Conservation (phyloP, 352 stramenopile species). For the Globisporangium yorkense region DNA sequence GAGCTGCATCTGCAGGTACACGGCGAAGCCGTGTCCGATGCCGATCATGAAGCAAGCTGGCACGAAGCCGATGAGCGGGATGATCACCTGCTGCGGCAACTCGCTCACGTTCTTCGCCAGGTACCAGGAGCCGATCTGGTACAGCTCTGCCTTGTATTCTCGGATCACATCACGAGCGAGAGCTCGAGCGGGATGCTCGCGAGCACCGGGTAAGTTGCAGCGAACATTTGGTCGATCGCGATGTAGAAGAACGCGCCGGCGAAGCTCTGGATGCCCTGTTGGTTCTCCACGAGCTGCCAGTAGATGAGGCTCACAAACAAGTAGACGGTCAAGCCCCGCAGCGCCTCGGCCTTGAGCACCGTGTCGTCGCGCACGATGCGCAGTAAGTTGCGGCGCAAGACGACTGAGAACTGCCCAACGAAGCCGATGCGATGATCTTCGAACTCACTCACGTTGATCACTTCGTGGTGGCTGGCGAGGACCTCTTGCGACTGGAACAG, state of each 20-base stretch:
- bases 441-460: slow-evolving; percentile 9
- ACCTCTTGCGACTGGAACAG: neutral
- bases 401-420: slow-evolving; percentile 27
- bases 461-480: neutral
- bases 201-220: slow-evolving; percentile 24
- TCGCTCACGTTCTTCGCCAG: slow-evolving; percentile 47
- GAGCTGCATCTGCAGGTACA: slow-evolving; percentile 31
- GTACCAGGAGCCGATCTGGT: slow-evolving; percentile 37
- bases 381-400: slow-evolving; percentile 37
- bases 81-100: slow-evolving; percentile 34
- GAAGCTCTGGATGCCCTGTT: slow-evolving; percentile 41
- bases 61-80: slow-evolving; percentile 33
- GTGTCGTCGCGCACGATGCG: slow-evolving; percentile 29
- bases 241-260: slow-evolving; percentile 42
- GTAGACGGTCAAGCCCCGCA: slow-evolving; percentile 30
- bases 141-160: slow-evolving; percentile 33
- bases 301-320: slow-evolving; percentile 43
- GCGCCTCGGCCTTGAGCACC: slow-evolving; percentile 19
- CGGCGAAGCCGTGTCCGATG: slow-evolving; percentile 24
- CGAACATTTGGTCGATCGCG: slow-evolving; percentile 33
- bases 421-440: neutral
- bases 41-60: slow-evolving; percentile 37
- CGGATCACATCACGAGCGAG: slow-evolving; percentile 33
- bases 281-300: slow-evolving; percentile 30
- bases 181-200: slow-evolving; percentile 34